Evolutionary conservation across 192 early-diverging fungal species (phyloP), one percentile per base, ranked within the genome.

Genomic region (Phlyctochytrium bullatum): DNA sequence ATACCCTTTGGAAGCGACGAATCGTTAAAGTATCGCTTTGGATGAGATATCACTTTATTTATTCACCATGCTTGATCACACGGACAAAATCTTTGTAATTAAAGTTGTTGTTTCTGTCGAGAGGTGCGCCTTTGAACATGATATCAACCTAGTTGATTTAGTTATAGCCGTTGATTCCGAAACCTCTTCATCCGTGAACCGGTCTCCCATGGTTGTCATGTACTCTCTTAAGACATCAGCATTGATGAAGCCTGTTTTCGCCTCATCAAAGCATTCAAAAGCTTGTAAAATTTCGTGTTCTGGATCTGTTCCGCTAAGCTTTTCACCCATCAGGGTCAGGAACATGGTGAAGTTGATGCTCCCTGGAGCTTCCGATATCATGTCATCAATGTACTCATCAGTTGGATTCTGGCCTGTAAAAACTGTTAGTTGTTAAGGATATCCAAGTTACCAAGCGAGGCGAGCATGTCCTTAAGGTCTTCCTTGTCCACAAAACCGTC

Each of bases 321-420:
- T 94, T 76, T 96, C 93, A 36, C 90, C 93, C 90, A 98, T 92
- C 67, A 98, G 73, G 2, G 96, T 98, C 61, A 98, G 72, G 69
- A 98, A 98, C 85, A 96, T 92, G 58, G 96, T 96, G 69, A 98
- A 98, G 78, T 96, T 98, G 78, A 98, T 95, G 67, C 51, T 69
- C 29, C 79, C 78, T 4, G 90, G 86, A 0, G 94, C 91, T 71
- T 98, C 94, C 54, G 76, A 80, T 12, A 97, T 86, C 94, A 97
- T 98, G 17, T 86, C 85, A 63, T 95, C 92, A 40, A 98, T 89
- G 34, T 90, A 87, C 32, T 86, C 84, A 56, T 91, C 91, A 4
- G 92, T 85, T 23, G 88, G 85, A 30, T 69, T 80, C 75, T 89
- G 86, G 24, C 89, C 88, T 88, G 32, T 23, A 17, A 36, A 64